Conservation (phyloP, 805 yeast genomes). For the Debaryomyces maramus region DNA sequence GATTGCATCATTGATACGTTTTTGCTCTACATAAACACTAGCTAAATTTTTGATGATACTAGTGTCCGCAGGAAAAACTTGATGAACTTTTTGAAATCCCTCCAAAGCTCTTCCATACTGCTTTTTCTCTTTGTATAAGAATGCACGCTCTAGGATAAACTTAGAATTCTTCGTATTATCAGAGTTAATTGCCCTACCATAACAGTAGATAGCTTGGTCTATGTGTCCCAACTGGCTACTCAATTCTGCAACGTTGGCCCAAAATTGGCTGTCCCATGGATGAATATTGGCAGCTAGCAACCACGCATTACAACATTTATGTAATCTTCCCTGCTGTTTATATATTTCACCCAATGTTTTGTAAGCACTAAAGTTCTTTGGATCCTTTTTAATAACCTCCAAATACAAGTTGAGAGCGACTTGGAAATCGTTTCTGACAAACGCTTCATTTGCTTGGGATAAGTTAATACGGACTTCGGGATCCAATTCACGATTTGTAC, state of each 20-base stretch:
- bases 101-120: conserved; percentile 72
- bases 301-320: conserved; percentile 81
- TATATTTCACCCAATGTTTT: conserved; percentile 86
- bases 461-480: conserved; percentile 71
- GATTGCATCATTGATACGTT: conserved; percentile 71
- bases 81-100: conserved; percentile 61
- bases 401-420: conserved; percentile 59
- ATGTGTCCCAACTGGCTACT: conserved; percentile 64
- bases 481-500: conserved; percentile 48
- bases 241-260: conserved; percentile 74
- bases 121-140: conserved; percentile 64
- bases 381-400: conserved; percentile 76
- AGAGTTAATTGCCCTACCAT: conserved; percentile 37
- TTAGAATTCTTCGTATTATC: conserved; percentile 34
- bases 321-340: conserved; percentile 59
- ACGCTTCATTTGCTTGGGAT: conserved; percentile 78
- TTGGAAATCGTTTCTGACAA: conserved; percentile 61
- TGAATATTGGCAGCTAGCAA: conserved; percentile 75
- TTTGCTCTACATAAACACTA: conserved; percentile 53
- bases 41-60: conserved; percentile 58
- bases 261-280: conserved; percentile 72
- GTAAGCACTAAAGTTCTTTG: conserved; percentile 79
- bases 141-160: conserved; percentile 62
- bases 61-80: conserved; percentile 56
- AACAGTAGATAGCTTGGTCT: conserved; percentile 79